A percentile compares a stretch with the other conserved stretches of the same genome.
phyloP scores from a whole-genome alignment of 2,329 filamentous ascomycete genomes.

The Claviceps maximensis region DNA sequence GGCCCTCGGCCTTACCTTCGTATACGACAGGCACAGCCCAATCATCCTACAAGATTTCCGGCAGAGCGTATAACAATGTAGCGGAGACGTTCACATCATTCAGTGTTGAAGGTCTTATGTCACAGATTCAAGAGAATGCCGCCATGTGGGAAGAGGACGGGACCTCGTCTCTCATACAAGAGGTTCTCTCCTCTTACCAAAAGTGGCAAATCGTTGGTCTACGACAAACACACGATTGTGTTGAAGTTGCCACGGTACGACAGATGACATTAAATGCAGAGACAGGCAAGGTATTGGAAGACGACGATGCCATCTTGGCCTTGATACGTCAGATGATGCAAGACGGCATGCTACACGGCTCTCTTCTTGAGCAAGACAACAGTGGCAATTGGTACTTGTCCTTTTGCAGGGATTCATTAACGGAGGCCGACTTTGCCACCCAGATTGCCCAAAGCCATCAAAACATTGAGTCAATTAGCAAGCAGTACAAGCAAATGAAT shows the following conservation, averaged over 20 bases:
- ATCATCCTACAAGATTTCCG: constrained; percentile 43
- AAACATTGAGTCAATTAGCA: constrained; percentile 31
- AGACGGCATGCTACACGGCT: constrained; percentile 37
- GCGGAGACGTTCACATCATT: constrained; percentile 51
- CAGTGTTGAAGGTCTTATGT: constrained; percentile 43
- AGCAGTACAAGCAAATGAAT: constrained; percentile 37
- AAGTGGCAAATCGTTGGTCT: constrained; percentile 64
- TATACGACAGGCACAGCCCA: constrained; percentile 39
- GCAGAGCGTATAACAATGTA: constrained; percentile 58
- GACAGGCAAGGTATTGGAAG: constrained; percentile 31
- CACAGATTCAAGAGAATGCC: constrained; percentile 46
- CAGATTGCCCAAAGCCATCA: constrained; percentile 28
- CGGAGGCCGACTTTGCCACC: constrained; percentile 37
- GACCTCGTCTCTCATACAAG: constrained; percentile 56
- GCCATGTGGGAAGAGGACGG: constrained; percentile 55
- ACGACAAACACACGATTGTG: constrained; percentile 53
- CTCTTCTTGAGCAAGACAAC: constrained; percentile 32
- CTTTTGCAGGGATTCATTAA: constrained; percentile 33
- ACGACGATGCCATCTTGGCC: constrained; percentile 28
- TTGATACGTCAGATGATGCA: constrained; percentile 44
- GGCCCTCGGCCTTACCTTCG: constrained; percentile 38
- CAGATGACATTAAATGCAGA: constrained; percentile 38
- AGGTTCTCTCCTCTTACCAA: constrained; percentile 58
- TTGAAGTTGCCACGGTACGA: constrained; percentile 41
- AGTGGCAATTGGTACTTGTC: constrained; percentile 31